Conservation (phyloP, 192 early-diverging fungal species). For the Gryganskiella cystojenkinii region DNA sequence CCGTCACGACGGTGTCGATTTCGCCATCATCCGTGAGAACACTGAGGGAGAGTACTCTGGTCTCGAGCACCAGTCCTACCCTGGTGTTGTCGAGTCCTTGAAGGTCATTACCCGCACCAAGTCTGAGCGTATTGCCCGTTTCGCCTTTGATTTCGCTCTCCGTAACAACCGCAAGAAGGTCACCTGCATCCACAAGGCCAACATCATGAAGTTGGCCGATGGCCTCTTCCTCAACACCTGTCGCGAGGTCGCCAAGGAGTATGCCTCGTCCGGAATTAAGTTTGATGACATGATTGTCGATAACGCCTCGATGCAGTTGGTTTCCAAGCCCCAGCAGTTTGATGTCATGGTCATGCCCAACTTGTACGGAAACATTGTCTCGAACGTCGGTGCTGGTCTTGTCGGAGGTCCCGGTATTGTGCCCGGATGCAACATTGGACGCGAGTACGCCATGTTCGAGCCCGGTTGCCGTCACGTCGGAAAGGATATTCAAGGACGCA, state of each 20-base stretch:
- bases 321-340: conserved; percentile 95
- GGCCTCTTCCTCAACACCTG: conserved; percentile 97
- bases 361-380: conserved; percentile 99
- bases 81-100: conserved; percentile 97
- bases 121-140: conserved; percentile 98
- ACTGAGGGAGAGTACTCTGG: conserved; percentile 99
- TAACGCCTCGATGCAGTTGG: conserved; percentile 99
- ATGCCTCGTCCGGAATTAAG: conserved; percentile 87
- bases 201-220: conserved; percentile 99
- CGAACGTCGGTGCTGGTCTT: conserved; percentile 96
- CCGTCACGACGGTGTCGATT: conserved; percentile 93
- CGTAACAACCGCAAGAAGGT: conserved; percentile 98
- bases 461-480: conserved; percentile 98
- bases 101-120: conserved; percentile 97
- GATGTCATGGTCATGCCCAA: conserved; percentile 99
- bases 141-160: conserved; percentile 98
- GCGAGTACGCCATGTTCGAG: conserved; percentile 97
- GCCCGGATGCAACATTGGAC: conserved; percentile 97
- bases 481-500: conserved; percentile 92
- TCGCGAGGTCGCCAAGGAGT: conserved; percentile 93
- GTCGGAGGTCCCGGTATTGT: conserved; percentile 96
- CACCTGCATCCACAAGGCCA: conserved; percentile 99
- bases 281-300: conserved; percentile 99
- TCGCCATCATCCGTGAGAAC: conserved; percentile 99
- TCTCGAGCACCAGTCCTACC: conserved; percentile 96